phyloP scores from a whole-genome alignment of 2,329 filamentous ascomycete species.

The Bisporella sp. region DNA sequence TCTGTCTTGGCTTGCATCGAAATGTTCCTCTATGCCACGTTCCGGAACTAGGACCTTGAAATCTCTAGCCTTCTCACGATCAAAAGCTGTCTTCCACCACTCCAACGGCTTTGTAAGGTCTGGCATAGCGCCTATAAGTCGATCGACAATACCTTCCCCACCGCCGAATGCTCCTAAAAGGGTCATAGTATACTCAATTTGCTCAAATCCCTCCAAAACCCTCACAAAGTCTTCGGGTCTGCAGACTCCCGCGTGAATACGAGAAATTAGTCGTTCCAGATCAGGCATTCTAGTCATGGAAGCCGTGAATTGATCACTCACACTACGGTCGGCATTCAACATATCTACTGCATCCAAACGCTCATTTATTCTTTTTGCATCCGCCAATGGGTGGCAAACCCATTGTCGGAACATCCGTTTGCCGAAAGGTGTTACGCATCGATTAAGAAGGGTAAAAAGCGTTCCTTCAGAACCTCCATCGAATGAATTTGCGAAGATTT shows the following conservation, averaged over 20 bases:
- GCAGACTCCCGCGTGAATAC: conserved; percentile 88
- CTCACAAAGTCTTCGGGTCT: conserved; percentile 87
- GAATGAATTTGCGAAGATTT: conserved; percentile 88
- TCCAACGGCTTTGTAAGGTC: conserved; percentile 66
- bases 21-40: conserved; percentile 82
- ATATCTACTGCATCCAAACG: conserved; percentile 90
- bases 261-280: conserved; percentile 86
- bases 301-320: conserved; percentile 82
- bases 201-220: conserved; percentile 92
- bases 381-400: conserved; percentile 92
- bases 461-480: conserved; percentile 83
- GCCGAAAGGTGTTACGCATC: conserved; percentile 92
- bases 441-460: conserved; percentile 82
- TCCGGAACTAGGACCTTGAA: conserved; percentile 80
- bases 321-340: conserved; percentile 71
- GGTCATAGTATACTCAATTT: conserved; percentile 90
- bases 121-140: conserved; percentile 80
- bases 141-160: conserved; percentile 77
- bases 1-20: conserved; percentile 72
- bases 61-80: conserved; percentile 70
- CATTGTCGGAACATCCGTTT: conserved; percentile 94
- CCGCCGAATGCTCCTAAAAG: conserved; percentile 67
- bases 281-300: conserved; percentile 91
- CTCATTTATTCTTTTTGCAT: conserved; percentile 83
- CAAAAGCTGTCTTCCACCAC: conserved; percentile 89